Percentiles rank a stretch among this genome's conserved stretches.
phyloP scores from a whole-genome alignment of 768 basidiomycete species.

The Amanita polypyramis region DNA sequence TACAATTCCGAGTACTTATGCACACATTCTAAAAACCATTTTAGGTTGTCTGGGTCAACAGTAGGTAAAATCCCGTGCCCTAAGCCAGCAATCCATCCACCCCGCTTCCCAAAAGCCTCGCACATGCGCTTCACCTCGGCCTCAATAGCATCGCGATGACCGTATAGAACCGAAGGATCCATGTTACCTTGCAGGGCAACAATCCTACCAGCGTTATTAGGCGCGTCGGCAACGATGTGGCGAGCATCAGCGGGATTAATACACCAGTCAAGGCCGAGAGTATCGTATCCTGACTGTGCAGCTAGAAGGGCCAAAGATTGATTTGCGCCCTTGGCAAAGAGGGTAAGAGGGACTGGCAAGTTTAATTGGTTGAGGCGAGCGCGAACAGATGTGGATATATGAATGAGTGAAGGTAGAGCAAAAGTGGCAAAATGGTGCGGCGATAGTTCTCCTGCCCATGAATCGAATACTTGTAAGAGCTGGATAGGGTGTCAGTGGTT shows the following conservation, averaged over 20 bases:
- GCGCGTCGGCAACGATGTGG: constrained; percentile 32
- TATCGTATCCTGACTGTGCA: constrained; percentile 66
- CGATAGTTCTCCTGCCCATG: constrained; percentile 89
- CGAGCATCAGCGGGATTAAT: constrained; percentile 70
- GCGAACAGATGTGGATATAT: constrained; percentile 66
- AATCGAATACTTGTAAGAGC: constrained; percentile 96
- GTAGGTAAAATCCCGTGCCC: constrained; percentile 97
- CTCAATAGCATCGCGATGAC: constrained; percentile 81
- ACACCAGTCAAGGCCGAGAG: constrained; percentile 88
- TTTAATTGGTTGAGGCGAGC: constrained; percentile 47
- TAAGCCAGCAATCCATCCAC: constrained; percentile 94
- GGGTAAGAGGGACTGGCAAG: constrained; percentile 60
- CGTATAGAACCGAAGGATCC: constrained; percentile 83
- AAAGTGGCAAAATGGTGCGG: constrained; percentile 79
- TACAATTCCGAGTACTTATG: constrained; percentile 56
- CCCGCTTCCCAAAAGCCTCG: constrained; percentile 49
- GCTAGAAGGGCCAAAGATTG: constrained; percentile 53
- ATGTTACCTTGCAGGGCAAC: constrained; percentile 87
- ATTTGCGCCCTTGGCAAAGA: constrained; percentile 95
- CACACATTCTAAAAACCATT: constrained; percentile 86
- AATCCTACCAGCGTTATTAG: constrained; percentile 18
- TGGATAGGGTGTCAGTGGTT: constrained; percentile 19
- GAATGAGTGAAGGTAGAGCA: constrained; percentile 67
- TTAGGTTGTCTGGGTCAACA: constrained; percentile 88
- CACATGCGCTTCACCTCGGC: constrained; percentile 75